Base-by-base conservation (phyloP, 768 basidiomycete species). In the Postia placenta region DNA sequence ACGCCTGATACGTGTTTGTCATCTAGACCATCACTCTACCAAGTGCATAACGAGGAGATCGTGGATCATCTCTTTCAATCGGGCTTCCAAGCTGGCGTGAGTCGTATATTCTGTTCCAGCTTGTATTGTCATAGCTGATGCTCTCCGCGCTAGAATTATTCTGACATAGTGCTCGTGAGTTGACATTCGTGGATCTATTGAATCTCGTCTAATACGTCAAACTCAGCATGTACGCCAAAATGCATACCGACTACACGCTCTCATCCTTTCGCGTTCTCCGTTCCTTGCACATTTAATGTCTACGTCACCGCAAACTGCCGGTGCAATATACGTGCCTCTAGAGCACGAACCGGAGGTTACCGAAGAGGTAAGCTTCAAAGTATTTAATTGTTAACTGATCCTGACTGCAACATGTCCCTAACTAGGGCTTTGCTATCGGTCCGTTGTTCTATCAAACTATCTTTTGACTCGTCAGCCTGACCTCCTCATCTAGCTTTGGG, bases 241-340 rank as follows among this genome's bases (percentile, higher is more conserved):
- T 66, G 71, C 74, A 52, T 91, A 89, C 66, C 79, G 81, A 47
- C 78, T 91, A 28, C 87, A 92, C 69, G 80, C 85, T 54, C 86
- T 94, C 66, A 84, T 93, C 56, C 74, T 94, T 53, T 88, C 90
- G 52, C 84, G 85, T 46, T 92, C 91, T 26, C 91, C 92, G 30
- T 88, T 81, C 68, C 79, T 94, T 60, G 87, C 85, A 35, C 89
- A 92, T 64, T 74, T 91, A 56, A 89, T 95, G 84, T 86, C 84
- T 48, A 87, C 85, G 42, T 82, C 85, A 27, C 83, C 83, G 22
- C 82, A 81, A 68, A 69, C 73, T 30, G 74, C 74, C 51, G 82
- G 77, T 12, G 72, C 79, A 47, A 79, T 93, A 58, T 85, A 83
- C 62, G 79, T 92, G 47, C 78, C 81, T 54, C 70, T 92, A 52